phyloP scores from a whole-genome alignment of 2,329 filamentous ascomycete genomes.

The Hortaea werneckii region DNA sequence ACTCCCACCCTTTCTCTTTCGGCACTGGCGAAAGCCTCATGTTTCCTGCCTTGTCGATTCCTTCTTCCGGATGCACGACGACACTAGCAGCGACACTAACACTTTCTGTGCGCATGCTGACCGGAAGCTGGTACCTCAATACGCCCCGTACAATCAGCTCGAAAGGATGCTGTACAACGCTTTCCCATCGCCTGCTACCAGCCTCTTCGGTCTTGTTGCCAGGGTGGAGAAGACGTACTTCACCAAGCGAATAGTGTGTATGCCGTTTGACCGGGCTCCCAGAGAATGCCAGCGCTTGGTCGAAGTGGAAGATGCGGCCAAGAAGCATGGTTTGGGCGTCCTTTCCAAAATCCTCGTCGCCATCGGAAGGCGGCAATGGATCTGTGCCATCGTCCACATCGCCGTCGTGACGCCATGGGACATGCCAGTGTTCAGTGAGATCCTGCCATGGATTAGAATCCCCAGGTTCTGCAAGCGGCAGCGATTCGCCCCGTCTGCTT shows the following conservation, averaged over 20 bases:
- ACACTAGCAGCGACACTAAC: conserved; percentile 37
- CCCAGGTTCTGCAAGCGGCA: not conserved
- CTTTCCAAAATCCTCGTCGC: conserved; percentile 47
- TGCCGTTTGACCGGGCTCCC: conserved; percentile 75
- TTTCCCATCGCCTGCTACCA: conserved; percentile 79
- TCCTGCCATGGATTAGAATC: conserved; percentile 9
- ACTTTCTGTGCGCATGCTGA: conserved; percentile 45
- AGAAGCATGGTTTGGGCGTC: conserved; percentile 76
- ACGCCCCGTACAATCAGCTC: conserved; percentile 87
- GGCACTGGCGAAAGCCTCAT: conserved; percentile 11
- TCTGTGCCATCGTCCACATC: conserved; percentile 14
- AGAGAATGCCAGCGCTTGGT: conserved; percentile 81
- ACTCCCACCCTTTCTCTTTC: not conserved
- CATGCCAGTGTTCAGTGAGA: conserved; percentile 16
- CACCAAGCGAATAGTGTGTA: conserved; percentile 63
- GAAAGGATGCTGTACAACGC: conserved; percentile 82
- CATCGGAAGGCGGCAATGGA: conserved; percentile 6
- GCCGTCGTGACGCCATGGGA: conserved; percentile 6
- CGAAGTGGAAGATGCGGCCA: conserved; percentile 78
- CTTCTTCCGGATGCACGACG: conserved; percentile 31
- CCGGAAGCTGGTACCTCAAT: conserved; percentile 65
- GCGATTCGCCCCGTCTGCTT: not conserved
- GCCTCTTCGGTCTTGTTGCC: conserved; percentile 79
- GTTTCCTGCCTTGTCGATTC: conserved; percentile 18
- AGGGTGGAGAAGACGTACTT: conserved; percentile 70